Base-by-base conservation (phyloP, 192 early-diverging fungal genomes). In the Ambispora gerdemannii region DNA sequence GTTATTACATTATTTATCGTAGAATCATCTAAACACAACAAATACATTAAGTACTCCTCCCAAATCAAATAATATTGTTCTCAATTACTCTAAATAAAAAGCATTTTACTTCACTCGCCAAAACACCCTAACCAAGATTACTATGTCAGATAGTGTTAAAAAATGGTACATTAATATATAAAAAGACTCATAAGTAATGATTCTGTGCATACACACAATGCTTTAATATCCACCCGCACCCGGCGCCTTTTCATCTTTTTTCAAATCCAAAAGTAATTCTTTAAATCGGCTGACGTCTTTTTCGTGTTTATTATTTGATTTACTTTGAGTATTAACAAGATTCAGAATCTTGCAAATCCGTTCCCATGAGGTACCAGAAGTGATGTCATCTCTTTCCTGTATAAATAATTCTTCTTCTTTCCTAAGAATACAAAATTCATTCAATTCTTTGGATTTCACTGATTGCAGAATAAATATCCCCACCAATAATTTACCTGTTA, bases 331-430 rank as follows among this genome's bases (percentile, higher is more conserved):
- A 56, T 71, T 74, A 6, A 81, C 83, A 67, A 86, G 72, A 52
- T 91, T 88, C 38, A 91, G 82, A 50, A 88, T 83, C 52, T 84
- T 81, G 55, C 83, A 76, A 33, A 87, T 85, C 20, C 91, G 87
- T 64, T 91, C 89, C 91, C 91, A 92, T 62, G 89, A 76, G 28
- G 81, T 85, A 71, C 85, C 86, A 24, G 83, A 84, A 49, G 75
- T 80, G 0, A 84, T 81, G 22, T 85, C 77, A 50, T 83, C 77
- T 15, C 78, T 30, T 68, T 78, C 76, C 20, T 72, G 71, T 66
- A 80, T 69, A 25, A 80, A 78, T 27, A 47, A 75, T 2, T 72
- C 77, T 51, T 83, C 79, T 55, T 78, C 76, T 55, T 73, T 72
- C 80, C 78, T 58, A 51, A 25, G 22, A 61, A 38, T 20, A 17